Conservation (phyloP, 805 yeast species). For the Kurtzmaniella fragi region DNA sequence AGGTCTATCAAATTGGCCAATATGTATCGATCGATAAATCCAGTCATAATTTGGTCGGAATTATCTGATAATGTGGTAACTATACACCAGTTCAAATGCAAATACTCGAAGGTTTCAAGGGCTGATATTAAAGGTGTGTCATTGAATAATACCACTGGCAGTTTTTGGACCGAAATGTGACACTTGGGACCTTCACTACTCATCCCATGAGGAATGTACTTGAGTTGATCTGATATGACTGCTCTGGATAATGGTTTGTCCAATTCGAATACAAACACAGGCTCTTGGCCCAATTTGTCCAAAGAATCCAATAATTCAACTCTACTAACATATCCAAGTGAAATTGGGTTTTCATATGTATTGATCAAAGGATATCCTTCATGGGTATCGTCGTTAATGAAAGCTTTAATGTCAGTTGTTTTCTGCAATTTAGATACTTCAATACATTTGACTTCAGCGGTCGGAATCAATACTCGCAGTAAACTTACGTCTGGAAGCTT, state of each 20-base stretch:
- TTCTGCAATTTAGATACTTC: slow-evolving; percentile 9
- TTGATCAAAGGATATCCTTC: slow-evolving; percentile 38
- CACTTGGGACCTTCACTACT: no score
- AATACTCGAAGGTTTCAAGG: slow-evolving; percentile 34
- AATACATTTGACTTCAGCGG: slow-evolving; percentile 21
- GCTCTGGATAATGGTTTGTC: background rate
- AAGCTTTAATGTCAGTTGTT: slow-evolving; percentile 2
- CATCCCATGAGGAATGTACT: no score
- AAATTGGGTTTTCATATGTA: slow-evolving; percentile 18
- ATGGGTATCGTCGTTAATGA: slow-evolving; percentile 27
- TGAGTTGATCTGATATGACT: slow-evolving; percentile 18
- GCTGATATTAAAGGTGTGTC: slow-evolving; percentile 25
- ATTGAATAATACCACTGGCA: slow-evolving; percentile 23
- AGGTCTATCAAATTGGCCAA: slow-evolving; percentile 24
- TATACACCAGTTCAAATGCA: slow-evolving; percentile 31
- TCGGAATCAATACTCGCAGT: slow-evolving; percentile 26
- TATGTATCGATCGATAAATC: slow-evolving; percentile 36
- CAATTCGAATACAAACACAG: no score
- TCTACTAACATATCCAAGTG: slow-evolving; percentile 33
- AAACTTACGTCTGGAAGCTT: slow-evolving; percentile 29
- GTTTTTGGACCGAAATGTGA: slow-evolving; percentile 14
- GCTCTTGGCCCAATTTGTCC: no score
- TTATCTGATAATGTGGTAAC: slow-evolving; percentile 8
- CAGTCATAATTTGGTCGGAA: slow-evolving; percentile 17
- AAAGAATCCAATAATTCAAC: no score